Evolutionary conservation across 2,329 filamentous ascomycete species (phyloP), one percentile per base, ranked within the genome.

Genomic region (Cordyceps farinosa): DNA sequence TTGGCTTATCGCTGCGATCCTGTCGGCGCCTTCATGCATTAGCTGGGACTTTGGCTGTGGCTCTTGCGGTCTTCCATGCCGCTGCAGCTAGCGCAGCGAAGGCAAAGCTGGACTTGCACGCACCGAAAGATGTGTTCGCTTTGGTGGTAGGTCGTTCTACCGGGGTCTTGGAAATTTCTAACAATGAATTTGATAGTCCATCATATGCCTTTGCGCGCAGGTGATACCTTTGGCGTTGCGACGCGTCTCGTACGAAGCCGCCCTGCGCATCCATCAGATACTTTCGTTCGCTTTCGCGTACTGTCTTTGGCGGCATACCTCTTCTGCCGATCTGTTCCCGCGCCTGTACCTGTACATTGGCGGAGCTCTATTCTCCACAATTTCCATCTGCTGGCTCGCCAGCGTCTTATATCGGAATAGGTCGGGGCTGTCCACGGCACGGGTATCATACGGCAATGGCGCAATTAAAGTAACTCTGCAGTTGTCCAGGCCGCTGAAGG

Each of bases 241-340:
- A 54, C 29, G 52, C 52, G 34, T 54, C 52, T 54, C 34, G 22
- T 54, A 54, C n/a, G 34, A 54, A 54, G 52, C 52, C n/a, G 52
- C 34, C n/a, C 11, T 54, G 34, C n/a, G 34, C n/a, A 54, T 54
- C n/a, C n/a, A 54, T 29, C n/a, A 54, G 34, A 11, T 54, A 17
- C 52, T 54, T 42, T 54, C 52, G 52, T 54, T 54, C 52, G 52
- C 52, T 13, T 42, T 54, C n/a, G 34, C 9, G 34, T 54, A 54
- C 34, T 13, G 34, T 40, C 52, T 54, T 22, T 54, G 34, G 52
- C 34, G 52, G 34, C n/a, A 54, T 54, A 29, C 52, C 52, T 54
- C 52, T 22, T 54, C 34, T 13, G 11, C n/a, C 3, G 11, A 38
- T 54, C 52, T 54, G 34, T 54, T 54, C 13, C 52, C 22, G 36